Evolutionary conservation across 306 rosid species (phyloP).

Genomic region (Malus domestica): DNA sequence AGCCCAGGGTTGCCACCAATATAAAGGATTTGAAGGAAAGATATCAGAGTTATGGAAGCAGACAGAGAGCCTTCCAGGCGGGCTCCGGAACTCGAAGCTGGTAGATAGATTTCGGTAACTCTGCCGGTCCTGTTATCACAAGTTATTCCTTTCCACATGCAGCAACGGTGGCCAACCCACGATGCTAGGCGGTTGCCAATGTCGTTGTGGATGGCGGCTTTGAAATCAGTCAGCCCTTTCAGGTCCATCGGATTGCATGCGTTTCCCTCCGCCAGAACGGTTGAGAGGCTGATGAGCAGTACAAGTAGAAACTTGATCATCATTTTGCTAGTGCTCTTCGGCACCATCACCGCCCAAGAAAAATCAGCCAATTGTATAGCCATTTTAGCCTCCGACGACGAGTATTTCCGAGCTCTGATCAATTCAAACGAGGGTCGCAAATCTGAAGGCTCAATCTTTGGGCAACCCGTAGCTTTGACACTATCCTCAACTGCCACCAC

Average conservation of each 20-base stretch:
- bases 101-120: conserved; percentile 44
- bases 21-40: conserved; percentile 50
- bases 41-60: conserved; percentile 43
- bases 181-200: conserved; percentile 44
- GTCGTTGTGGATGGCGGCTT: conserved; percentile 44
- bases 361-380: conserved; percentile 34
- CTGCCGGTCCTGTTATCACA: conserved; percentile 49
- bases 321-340: conserved; percentile 12
- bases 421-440: conserved; percentile 13
- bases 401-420: conserved; percentile 36
- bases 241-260: conserved; percentile 41
- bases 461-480: too few relatives aligned
- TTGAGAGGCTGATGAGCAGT: conserved; percentile 17
- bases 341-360: conserved; percentile 29
- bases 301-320: conserved; percentile 6
- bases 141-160: conserved; percentile 58
- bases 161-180: conserved; percentile 50
- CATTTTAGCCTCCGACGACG: conserved; percentile 36
- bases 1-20: conserved; percentile 55
- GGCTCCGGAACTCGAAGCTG: conserved; percentile 44
- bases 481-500: too few relatives aligned
- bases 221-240: conserved; percentile 52
- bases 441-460: too few relatives aligned
- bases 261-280: conserved; percentile 11
- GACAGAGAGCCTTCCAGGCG: conserved; percentile 49